These are phyloP conservation scores for Apiotrichum montevideense DNA, from an alignment of 1,284 basidiomycete genomes.

Conservation along the genomic window DNA sequence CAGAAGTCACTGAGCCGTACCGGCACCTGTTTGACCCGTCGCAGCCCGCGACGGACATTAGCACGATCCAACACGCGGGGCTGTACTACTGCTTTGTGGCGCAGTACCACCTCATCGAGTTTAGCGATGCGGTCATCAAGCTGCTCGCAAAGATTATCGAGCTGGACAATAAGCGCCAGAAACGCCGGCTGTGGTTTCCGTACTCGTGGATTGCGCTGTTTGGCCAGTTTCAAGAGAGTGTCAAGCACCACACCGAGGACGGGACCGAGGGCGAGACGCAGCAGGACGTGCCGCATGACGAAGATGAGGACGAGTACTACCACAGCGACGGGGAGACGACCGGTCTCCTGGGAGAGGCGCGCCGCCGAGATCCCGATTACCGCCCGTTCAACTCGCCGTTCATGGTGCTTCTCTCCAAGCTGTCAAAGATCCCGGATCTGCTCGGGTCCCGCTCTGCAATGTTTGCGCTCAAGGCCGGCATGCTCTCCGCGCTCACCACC, in stretches of 20 bases:
- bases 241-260: background rate
- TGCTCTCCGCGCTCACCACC: slow-evolving; percentile 55
- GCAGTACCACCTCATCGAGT: slow-evolving; percentile 62
- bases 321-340: slow-evolving; percentile 18
- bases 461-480: slow-evolving; percentile 72
- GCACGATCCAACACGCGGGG: slow-evolving; percentile 42
- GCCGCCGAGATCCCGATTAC: slow-evolving; percentile 45
- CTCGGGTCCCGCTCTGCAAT: slow-evolving; percentile 48
- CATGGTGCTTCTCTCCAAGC: slow-evolving; percentile 33
- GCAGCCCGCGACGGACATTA: slow-evolving; percentile 14
- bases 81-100: slow-evolving; percentile 63
- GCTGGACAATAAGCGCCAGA: slow-evolving; percentile 55
- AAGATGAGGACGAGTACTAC: slow-evolving; percentile 19
- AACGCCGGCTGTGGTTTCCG: slow-evolving; percentile 64
- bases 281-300: slow-evolving; percentile 6
- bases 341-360: slow-evolving; percentile 32
- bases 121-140: slow-evolving; percentile 50
- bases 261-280: slow-evolving; percentile 1
- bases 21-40: slow-evolving; percentile 55
- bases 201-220: slow-evolving; percentile 40
- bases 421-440: slow-evolving; percentile 26
- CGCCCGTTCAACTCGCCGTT: slow-evolving; percentile 33
- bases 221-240: slow-evolving; percentile 18
- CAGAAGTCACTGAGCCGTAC: slow-evolving; percentile 65
- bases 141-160: slow-evolving; percentile 55